Evolutionary conservation across 73 alveolate species (phyloP), one percentile per base, ranked within the genome.

Genomic region (Breviolum minutum): DNA sequence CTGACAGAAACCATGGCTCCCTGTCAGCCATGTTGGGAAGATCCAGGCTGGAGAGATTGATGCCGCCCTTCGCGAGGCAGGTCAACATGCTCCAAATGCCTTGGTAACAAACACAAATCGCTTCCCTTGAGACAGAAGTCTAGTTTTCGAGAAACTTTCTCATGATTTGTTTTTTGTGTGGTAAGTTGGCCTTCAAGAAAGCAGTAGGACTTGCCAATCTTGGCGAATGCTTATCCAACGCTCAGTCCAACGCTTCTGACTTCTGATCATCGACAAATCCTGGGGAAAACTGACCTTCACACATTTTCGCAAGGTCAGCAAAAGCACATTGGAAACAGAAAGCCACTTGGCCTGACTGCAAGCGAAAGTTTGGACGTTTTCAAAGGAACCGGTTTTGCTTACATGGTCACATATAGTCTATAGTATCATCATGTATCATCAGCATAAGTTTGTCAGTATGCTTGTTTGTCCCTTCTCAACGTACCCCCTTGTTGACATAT

Each of bases 21-120:
- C 0, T 40, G 54, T 0, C 54, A 40, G 54, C 54, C 54, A 40
- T n/a, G n/a, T n/a, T n/a, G n/a, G n/a, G n/a, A n/a, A n/a, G n/a
- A n/a, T 14, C 83, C 71, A 81, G 90, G 93, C 76, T 60, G 93
- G 93, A 0, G 93, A 84, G 76, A 61, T 84, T 60, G 93, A 84
- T 24, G 93, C 90, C 48, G 30, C 76, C 60, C 91, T 82, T 19
- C 91, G 91, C 73, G 91, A 82, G 91, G 91, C 71, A 70, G 71
- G 71, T 22, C 54, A 40, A 40, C 0, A 40, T 40, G 54, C 54
- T 40, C 5, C n/a, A n/a, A 3, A 40, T 40, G 54, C 54, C 54
- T 40, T 40, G 54, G n/a, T n/a, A n/a, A n/a, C n/a, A n/a, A n/a
- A n/a, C 54, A 40, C 54, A 40, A 40, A 40, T 40, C 54, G n/a